Conservation (phyloP, 495 filamentous ascomycete species). For the Platismatia glauca region DNA sequence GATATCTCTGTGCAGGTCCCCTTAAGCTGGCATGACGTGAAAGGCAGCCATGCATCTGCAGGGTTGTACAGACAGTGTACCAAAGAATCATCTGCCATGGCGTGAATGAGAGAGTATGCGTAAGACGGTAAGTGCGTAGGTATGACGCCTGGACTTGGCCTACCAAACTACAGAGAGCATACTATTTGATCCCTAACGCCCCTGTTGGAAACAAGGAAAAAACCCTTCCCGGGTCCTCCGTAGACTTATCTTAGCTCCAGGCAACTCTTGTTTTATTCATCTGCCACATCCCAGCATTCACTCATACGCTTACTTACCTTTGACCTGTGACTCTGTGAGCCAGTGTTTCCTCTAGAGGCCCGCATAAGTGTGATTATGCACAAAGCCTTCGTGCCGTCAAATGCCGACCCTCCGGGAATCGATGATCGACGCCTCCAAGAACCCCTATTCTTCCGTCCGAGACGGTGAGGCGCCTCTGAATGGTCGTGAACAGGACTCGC, state of each 20-base stretch:
- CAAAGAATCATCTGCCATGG: background rate
- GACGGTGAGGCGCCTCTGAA: too few relatives aligned
- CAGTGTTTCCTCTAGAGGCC: background rate
- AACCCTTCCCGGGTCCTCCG: slow-evolving; percentile 2
- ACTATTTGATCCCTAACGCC: background rate
- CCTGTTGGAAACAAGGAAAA: slow-evolving; percentile 7
- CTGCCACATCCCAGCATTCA: slow-evolving; percentile 7
- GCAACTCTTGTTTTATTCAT: background rate
- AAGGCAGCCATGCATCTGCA: slow-evolving; percentile 13
- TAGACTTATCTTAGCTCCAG: slow-evolving; percentile 7
- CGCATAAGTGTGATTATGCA: slow-evolving; percentile 4
- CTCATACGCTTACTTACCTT: background rate
- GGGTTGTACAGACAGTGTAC: background rate
- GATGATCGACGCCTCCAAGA: background rate
- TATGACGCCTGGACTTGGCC: slow-evolving; percentile 7
- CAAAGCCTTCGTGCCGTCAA: background rate
- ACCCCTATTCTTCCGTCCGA: background rate
- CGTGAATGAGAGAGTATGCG: background rate
- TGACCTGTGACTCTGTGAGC: background rate
- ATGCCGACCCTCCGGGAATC: slow-evolving; percentile 1
- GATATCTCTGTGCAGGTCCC: slow-evolving; percentile 1
- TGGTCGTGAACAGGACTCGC: too few relatives aligned
- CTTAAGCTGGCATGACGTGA: background rate
- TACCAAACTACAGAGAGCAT: background rate
- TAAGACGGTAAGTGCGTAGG: background rate